Evolutionary conservation across 129 eudicot species (phyloP).

Genomic region (Flaveria linearis): DNA sequence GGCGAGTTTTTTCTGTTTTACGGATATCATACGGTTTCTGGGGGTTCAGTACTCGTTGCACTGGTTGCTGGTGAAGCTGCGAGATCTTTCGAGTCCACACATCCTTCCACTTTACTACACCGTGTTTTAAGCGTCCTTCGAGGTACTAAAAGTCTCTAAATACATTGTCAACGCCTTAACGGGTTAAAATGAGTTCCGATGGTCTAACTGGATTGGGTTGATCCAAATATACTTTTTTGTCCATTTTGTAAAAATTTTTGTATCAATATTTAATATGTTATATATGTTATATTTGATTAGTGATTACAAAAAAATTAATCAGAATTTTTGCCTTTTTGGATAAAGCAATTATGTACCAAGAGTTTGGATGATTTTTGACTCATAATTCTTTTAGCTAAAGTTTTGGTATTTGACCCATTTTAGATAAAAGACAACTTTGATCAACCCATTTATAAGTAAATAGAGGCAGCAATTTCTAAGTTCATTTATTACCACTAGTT

Average conservation of each 20-base stretch:
- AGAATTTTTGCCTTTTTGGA: background rate
- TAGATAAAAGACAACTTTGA: background rate
- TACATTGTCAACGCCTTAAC: background rate
- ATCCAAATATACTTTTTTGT: background rate
- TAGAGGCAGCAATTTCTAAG: background rate
- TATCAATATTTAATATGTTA: background rate
- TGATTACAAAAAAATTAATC: background rate
- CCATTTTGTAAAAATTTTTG: background rate
- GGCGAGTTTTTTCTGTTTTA: constrained; percentile 89
- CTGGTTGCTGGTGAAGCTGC: constrained; percentile 97
- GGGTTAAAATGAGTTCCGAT: background rate
- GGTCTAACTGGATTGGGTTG: background rate
- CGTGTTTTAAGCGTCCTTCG: constrained; percentile 68
- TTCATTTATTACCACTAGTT: background rate
- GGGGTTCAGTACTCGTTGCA: constrained; percentile 84
- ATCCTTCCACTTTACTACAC: constrained; percentile 67
- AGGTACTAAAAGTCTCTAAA: constrained; percentile 51
- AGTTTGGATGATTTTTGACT: background rate
- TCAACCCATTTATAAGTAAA: background rate
- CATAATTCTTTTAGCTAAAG: background rate
- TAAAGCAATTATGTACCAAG: background rate
- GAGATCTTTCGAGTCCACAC: constrained; percentile 56
- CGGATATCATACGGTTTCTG: constrained; percentile 92
- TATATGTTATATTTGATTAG: background rate
- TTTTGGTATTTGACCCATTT: background rate